Evolutionary conservation across 2,329 filamentous ascomycete species (phyloP).

Genomic region (Pyricularia sp.): DNA sequence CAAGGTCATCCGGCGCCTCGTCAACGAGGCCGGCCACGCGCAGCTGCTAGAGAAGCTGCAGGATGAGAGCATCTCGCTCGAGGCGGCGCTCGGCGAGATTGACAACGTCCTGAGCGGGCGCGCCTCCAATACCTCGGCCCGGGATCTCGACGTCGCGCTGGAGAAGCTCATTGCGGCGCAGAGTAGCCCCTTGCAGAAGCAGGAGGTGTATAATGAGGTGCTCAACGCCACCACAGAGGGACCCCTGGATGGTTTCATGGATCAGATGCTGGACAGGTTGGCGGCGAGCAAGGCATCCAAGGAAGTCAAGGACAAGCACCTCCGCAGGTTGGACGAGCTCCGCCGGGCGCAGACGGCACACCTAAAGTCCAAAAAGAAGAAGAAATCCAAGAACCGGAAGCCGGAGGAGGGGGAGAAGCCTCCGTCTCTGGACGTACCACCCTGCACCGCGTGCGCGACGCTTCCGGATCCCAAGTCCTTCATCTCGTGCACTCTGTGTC

Average conservation of each 20-base stretch:
- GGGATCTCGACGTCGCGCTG: neutral
- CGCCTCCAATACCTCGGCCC: neutral
- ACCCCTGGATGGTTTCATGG: constrained; percentile 10
- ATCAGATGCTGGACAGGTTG: constrained; percentile 7
- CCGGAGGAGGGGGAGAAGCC: constrained; percentile 4
- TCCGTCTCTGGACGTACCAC: constrained; percentile 11
- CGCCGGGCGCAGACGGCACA: constrained; percentile 52
- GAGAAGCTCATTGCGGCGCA: neutral
- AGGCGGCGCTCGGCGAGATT: constrained; percentile 11
- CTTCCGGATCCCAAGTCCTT: constrained; percentile 13
- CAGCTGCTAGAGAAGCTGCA: constrained; percentile 5
- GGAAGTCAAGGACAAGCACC: constrained; percentile 17
- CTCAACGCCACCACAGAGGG: constrained; percentile 5
- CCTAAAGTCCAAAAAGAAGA: constrained; percentile 29
- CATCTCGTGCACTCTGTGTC: constrained; percentile 16
- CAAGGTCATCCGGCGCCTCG: constrained; percentile 13
- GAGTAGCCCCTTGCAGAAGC: neutral
- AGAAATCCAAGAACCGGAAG: constrained; percentile 21
- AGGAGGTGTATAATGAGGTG: neutral
- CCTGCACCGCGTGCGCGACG: constrained; percentile 15
- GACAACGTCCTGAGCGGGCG: constrained; percentile 6
- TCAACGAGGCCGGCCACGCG: constrained; percentile 10
- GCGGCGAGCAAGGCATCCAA: constrained; percentile 9
- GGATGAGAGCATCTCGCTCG: constrained; percentile 9
- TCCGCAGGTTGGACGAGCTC: constrained; percentile 34